Percentiles rank a stretch among this genome's conserved stretches.
Evolutionary conservation across 192 early-diverging fungal genomes (phyloP).

Genomic region (Podila minutissima): DNA sequence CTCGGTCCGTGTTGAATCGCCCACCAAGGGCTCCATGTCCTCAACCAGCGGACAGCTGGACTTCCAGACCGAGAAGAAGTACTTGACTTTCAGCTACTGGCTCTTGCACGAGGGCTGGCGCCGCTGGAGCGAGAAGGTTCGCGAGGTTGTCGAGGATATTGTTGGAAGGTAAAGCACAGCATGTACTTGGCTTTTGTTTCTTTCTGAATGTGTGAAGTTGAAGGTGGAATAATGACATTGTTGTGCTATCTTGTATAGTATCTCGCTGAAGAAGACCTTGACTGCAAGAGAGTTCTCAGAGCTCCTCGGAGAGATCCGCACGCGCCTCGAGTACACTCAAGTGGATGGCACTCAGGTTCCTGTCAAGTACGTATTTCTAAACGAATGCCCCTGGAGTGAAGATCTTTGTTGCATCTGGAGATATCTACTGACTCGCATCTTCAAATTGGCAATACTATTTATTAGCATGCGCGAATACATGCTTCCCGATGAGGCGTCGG

Average conservation of each 20-base stretch:
- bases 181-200: neutral
- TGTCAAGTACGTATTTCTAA: slow-evolving; percentile 26
- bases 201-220: neutral
- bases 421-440: slow-evolving; percentile 10
- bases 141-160: slow-evolving; percentile 70
- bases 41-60: slow-evolving; percentile 53
- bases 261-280: slow-evolving; percentile 73
- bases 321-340: slow-evolving; percentile 61
- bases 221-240: neutral
- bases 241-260: slow-evolving; percentile 22
- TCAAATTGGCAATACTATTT: slow-evolving; percentile 6
- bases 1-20: slow-evolving; percentile 52
- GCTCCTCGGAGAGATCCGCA: slow-evolving; percentile 63
- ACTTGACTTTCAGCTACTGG: slow-evolving; percentile 92
- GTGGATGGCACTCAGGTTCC: slow-evolving; percentile 41
- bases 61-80: slow-evolving; percentile 78
- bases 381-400: neutral
- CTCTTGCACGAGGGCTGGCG: slow-evolving; percentile 91
- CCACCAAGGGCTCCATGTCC: slow-evolving; percentile 31
- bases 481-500: slow-evolving; percentile 67
- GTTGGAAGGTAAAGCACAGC: slow-evolving; percentile 61
- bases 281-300: slow-evolving; percentile 68
- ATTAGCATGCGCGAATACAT: slow-evolving; percentile 63
- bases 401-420: too few relatives aligned
- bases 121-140: slow-evolving; percentile 71